Percentiles rank a stretch among this genome's conserved stretches.
Evolutionary conservation across 2,329 filamentous ascomycete genomes (phyloP).

Genomic region (Pseudogymnoascus sp.): DNA sequence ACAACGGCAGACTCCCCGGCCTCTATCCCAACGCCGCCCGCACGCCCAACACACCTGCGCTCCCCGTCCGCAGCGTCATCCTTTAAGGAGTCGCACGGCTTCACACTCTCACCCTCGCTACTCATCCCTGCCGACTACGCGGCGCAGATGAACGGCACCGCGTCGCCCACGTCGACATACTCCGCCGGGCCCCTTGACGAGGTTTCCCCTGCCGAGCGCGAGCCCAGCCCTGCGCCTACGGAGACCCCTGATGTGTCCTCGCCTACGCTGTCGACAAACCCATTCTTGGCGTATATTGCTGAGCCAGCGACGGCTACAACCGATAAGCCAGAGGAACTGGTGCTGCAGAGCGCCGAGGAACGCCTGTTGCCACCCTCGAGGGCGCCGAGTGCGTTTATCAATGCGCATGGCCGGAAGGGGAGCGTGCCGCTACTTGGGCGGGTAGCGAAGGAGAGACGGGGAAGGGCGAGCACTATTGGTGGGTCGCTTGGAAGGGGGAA

Average conservation of each 20-base stretch:
- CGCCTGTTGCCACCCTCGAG: background rate
- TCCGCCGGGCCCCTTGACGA: background rate
- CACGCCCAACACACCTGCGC: conserved; percentile 18
- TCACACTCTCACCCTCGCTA: conserved; percentile 53
- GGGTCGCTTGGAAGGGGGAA: background rate
- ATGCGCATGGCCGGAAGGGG: background rate
- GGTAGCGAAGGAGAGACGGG: background rate
- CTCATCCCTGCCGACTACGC: conserved; percentile 53
- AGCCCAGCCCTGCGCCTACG: background rate
- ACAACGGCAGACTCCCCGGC: background rate
- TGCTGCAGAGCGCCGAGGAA: background rate
- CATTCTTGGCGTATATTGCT: background rate
- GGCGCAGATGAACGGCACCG: conserved; percentile 35
- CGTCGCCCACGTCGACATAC: background rate
- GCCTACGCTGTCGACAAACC: background rate
- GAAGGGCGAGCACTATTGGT: background rate
- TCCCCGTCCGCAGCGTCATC: conserved; percentile 38
- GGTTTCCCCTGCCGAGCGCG: background rate
- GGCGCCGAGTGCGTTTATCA: background rate
- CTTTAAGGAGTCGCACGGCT: conserved; percentile 52
- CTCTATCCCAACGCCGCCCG: conserved; percentile 11
- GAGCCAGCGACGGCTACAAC: background rate
- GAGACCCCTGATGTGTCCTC: background rate
- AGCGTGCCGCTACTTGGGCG: background rate
- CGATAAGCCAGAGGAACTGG: background rate